Evolutionary conservation across 176 grass and related monocot species (phyloP), one percentile per base, ranked within the genome.

Genomic region (Luzula sylvatica): DNA sequence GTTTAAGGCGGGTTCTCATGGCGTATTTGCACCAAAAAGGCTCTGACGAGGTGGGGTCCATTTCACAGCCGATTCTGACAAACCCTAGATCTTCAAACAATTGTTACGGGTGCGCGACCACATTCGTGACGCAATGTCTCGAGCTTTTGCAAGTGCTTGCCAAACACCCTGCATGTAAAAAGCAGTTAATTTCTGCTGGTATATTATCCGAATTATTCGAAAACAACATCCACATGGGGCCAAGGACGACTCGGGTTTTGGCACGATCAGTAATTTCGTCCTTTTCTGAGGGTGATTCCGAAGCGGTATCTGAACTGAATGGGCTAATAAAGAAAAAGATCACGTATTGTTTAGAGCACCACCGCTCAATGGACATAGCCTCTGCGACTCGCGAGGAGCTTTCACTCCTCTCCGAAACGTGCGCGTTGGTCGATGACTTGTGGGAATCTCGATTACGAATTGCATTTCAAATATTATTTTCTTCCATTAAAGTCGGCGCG

Each of bases 311-410:
- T 44, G 84, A 96, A 60, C 43, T 96, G 71, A 88, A 96, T 50
- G 78, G 42, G 26, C 76, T 96, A 45, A 86, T 96, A 82, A 75
- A 89, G 67, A 96, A 89, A 63, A 96, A 96, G 64, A 83, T 96
- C 30, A 96, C 88, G 64, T 96, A 88, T 69, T 96, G 84, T 74
- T 75, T 96, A 55, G 84, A 96, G 58, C 90, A 96, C 61, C 90
- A 96, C 72, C 80, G 90, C 16, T 96, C 90, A 35, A 89, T 89
- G 77, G 90, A 96, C 75, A 75, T 89, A 50, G 74, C 83, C 52
- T 61, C 84, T 23, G 82, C 90, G n/a, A 96, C 84, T 55, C 77
- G 84, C 32, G 90, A 96, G 80, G 90, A 96, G 35, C 70, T 96
- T 61, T 66, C 86, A 58, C 46, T 96, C 20, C 84, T 96, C 70